Evolutionary conservation across 2,329 filamentous ascomycete species (phyloP).

Genomic region (Xylaria sp.): DNA sequence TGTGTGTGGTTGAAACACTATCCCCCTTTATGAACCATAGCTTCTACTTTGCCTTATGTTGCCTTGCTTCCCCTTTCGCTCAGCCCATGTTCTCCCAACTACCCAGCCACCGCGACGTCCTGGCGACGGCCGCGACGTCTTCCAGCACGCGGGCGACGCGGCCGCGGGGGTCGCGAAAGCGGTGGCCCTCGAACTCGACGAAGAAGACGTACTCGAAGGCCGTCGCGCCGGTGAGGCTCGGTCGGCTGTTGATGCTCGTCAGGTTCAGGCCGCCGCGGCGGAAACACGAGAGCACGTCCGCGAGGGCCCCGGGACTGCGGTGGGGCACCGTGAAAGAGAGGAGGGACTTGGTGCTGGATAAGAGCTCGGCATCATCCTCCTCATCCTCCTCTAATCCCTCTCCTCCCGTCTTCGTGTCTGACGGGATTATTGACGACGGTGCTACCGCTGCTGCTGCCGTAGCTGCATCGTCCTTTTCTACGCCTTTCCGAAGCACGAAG

Average conservation of each 20-base stretch:
- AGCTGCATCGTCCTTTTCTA: background rate
- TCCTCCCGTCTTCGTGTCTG: background rate
- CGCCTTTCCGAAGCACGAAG: conserved; percentile 67
- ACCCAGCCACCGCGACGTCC: conserved; percentile 74
- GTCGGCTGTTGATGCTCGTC: conserved; percentile 89
- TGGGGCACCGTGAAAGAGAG: conserved; percentile 87
- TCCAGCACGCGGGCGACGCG: conserved; percentile 70
- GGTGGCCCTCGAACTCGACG: conserved; percentile 82
- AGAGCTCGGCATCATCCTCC: conserved; percentile 33
- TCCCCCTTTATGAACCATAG: background rate
- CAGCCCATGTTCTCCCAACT: conserved; percentile 65
- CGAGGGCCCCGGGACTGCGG: conserved; percentile 80
- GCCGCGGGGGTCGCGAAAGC: conserved; percentile 62
- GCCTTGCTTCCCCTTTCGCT: background rate
- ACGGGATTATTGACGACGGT: background rate
- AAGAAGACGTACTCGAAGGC: conserved; percentile 94
- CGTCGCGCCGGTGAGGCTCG: conserved; percentile 64
- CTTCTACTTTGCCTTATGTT: background rate
- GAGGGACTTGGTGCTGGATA: conserved; percentile 71
- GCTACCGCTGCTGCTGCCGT: background rate
- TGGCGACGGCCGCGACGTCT: conserved; percentile 67
- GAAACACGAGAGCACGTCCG: conserved; percentile 83
- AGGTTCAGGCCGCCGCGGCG: conserved; percentile 78
- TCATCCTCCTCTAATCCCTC: conserved; percentile 5
- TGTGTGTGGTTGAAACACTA: background rate